phyloP scores from a whole-genome alignment of 805 yeast species.

The Cyberlindnera lachancei region DNA sequence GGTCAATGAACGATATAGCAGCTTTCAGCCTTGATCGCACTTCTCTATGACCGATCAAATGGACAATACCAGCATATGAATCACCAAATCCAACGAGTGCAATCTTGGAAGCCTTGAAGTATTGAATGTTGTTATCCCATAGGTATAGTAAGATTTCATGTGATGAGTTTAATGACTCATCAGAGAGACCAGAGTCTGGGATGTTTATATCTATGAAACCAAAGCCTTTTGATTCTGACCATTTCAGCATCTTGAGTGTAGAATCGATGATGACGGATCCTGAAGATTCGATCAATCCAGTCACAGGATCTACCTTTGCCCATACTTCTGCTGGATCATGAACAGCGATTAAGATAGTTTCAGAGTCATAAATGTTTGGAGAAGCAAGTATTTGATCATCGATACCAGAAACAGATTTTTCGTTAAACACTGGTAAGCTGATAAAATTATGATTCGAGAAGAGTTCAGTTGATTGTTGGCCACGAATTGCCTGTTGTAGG shows the following conservation, averaged over 20 bases:
- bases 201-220: constrained; percentile 83
- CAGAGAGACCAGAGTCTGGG: constrained; percentile 41
- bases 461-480: constrained; percentile 55
- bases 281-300: constrained; percentile 69
- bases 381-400: constrained; percentile 68
- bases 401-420: constrained; percentile 34
- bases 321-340: constrained; percentile 93
- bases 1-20: constrained; percentile 60
- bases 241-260: constrained; percentile 59
- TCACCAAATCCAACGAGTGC: constrained; percentile 87
- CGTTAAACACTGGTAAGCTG: constrained; percentile 53
- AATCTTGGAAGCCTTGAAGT: constrained; percentile 61
- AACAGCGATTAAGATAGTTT: constrained; percentile 60
- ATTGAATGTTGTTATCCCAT: constrained; percentile 88
- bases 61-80: constrained; percentile 79
- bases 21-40: constrained; percentile 60
- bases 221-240: constrained; percentile 52
- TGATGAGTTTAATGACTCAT: constrained; percentile 49
- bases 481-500: constrained; percentile 68
- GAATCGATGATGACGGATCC: constrained; percentile 73
- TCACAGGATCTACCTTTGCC: constrained; percentile 75
- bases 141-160: constrained; percentile 73
- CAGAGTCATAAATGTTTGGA: constrained; percentile 54
- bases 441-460: constrained; percentile 52
- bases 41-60: constrained; percentile 78